These are phyloP conservation scores for Trypanosoma conorhini DNA, from an alignment of 208 protist species.

Conservation along the genomic window DNA sequence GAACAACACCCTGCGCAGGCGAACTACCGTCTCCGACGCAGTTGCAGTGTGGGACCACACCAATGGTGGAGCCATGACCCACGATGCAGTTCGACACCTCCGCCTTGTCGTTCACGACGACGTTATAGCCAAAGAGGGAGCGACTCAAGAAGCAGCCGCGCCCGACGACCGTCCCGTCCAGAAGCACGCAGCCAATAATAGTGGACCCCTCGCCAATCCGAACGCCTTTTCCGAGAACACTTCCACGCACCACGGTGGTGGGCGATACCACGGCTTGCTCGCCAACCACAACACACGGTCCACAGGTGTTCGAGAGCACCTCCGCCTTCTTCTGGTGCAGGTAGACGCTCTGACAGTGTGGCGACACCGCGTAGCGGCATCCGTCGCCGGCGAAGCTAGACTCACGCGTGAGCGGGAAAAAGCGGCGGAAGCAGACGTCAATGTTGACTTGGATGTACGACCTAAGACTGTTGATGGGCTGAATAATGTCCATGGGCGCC, in stretches of 20 bases:
- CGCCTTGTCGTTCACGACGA: slow-evolving; percentile 43
- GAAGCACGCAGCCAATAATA: slow-evolving; percentile 67
- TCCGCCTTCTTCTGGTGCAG: slow-evolving; percentile 45
- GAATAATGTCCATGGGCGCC: slow-evolving; percentile 42
- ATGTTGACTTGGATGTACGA: slow-evolving; percentile 81
- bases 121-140: slow-evolving; percentile 57
- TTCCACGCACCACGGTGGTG: slow-evolving; percentile 50
- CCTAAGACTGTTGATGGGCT: slow-evolving; percentile 55
- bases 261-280: slow-evolving; percentile 54
- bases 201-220: slow-evolving; percentile 50
- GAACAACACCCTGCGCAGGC: slow-evolving; percentile 7
- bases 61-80: slow-evolving; percentile 39
- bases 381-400: slow-evolving; percentile 75
- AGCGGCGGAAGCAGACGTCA: slow-evolving; percentile 68
- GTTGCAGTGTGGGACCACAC: slow-evolving; percentile 6
- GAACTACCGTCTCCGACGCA: slow-evolving; percentile 4
- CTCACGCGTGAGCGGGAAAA: slow-evolving; percentile 84
- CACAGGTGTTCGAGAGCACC: slow-evolving; percentile 20
- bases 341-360: slow-evolving; percentile 71
- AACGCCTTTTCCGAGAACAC: slow-evolving; percentile 56
- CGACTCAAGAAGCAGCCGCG: slow-evolving; percentile 48
- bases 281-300: slow-evolving; percentile 68
- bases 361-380: slow-evolving; percentile 68
- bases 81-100: slow-evolving; percentile 65
- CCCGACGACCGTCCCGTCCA: slow-evolving; percentile 64